Conservation (phyloP, 352 stramenopile species). For the Phytophthora aleatoria region DNA sequence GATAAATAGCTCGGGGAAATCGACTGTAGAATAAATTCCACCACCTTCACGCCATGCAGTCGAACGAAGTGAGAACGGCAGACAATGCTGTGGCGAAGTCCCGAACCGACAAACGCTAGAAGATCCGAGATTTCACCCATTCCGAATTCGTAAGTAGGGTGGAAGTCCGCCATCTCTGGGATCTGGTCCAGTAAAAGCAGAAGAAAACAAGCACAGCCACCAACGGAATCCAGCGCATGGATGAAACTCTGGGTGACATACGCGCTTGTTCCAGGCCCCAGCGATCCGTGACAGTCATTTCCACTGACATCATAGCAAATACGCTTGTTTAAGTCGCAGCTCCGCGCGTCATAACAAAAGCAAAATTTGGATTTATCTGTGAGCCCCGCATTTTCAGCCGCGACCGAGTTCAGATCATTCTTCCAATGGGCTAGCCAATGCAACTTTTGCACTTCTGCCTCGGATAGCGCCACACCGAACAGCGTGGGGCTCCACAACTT, state of each 20-base stretch:
- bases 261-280: slow-evolving; percentile 70
- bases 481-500: slow-evolving; percentile 81
- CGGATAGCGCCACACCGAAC: slow-evolving; percentile 65
- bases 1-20: slow-evolving; percentile 81
- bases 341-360: slow-evolving; percentile 82
- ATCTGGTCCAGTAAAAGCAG: slow-evolving; percentile 79
- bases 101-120: slow-evolving; percentile 61
- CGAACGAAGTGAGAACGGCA: slow-evolving; percentile 80
- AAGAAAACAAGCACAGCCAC: slow-evolving; percentile 74
- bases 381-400: slow-evolving; percentile 65
- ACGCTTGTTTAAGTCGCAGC: slow-evolving; percentile 54
- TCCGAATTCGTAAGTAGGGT: slow-evolving; percentile 70
- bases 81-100: slow-evolving; percentile 56
- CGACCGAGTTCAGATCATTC: slow-evolving; percentile 57
- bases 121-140: slow-evolving; percentile 72
- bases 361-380: slow-evolving; percentile 82
- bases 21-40: slow-evolving; percentile 76
- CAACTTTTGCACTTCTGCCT: slow-evolving; percentile 68
- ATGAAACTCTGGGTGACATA: slow-evolving; percentile 67
- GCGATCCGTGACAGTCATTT: slow-evolving; percentile 71
- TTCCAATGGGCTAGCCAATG: slow-evolving; percentile 85
- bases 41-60: slow-evolving; percentile 69
- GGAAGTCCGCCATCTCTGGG: slow-evolving; percentile 78
- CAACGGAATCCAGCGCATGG: slow-evolving; percentile 68
- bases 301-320: slow-evolving; percentile 79